Evolutionary conservation across 2,329 filamentous ascomycete genomes (phyloP), one percentile per base, ranked within the genome.

Genomic region (Beauveria sp.): DNA sequence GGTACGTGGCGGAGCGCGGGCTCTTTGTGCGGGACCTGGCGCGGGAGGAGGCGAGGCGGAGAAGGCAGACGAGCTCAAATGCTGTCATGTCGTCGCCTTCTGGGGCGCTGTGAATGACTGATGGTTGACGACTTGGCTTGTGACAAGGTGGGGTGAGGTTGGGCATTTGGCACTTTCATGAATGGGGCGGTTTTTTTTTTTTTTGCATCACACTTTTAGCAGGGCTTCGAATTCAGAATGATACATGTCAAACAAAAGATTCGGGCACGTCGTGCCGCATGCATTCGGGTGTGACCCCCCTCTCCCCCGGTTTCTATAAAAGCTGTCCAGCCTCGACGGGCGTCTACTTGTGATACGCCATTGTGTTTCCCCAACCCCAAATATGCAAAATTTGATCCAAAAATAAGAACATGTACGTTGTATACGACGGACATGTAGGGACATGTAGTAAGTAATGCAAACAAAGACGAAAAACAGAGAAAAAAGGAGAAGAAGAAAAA

Each of bases 1-100:
- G 81, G 81, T 73, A 70, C 20, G 74, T 78, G 50, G 75, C 72
- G 46, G 66, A 74, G 2, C 73, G 77, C 5, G 80, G 81, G 1
- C 69, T 80, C n/a, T 78, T 83, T 45, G 73, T 78, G 3, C 66
- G 70, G 26, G 24, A 56, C 8, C 6, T 56, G 43, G 45, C 14
- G n/a, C 16, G 43, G 30, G 59, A 56, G 49, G 65, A 64, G 43
- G 63, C 68, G 3, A 63, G 40, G 47, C 45, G 6, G 26, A 43
- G 24, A 34, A 55, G 43, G 16, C 12, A 38, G 34, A 38, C 34
- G 34, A 38, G 14, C 34, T 38, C 34, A 5, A 5, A 38, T 38
- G 5, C 12, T 38, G 14, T 16, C 34, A 38, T 38, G 34, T 38
- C 34, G 12, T 38, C 34, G 34, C 6, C 34, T 38, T 38, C 12